phyloP scores from a whole-genome alignment of 2,329 filamentous ascomycete genomes.

The Aspergillus puulaauensis region DNA sequence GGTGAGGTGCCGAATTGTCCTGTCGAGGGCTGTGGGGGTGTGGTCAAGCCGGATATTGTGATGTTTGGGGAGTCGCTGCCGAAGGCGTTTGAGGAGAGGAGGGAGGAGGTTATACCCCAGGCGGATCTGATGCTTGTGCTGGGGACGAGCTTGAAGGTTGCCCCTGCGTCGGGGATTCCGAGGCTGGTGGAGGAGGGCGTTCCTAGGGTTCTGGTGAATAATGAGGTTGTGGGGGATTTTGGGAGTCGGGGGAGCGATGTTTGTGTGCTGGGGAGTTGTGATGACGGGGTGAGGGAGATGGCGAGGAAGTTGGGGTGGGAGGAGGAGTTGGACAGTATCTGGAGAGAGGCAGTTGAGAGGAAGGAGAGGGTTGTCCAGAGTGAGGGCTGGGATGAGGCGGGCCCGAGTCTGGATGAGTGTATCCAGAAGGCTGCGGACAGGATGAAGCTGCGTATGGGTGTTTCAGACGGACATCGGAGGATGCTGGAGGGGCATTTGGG shows the following conservation, averaged over 20 bases:
- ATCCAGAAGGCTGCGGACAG: constrained; percentile 51
- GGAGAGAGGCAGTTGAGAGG: constrained; percentile 60
- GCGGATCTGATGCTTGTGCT: constrained; percentile 9
- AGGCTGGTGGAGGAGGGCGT: constrained; percentile 55
- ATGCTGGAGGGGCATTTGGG: constrained; percentile 30
- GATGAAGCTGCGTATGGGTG: constrained; percentile 44
- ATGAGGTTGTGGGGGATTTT: constrained; percentile 72
- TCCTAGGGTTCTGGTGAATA: constrained; percentile 77
- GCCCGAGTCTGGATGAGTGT: constrained; percentile 52
- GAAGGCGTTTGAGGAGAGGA: constrained; percentile 52
- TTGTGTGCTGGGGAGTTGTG: constrained; percentile 70
- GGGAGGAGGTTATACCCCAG: constrained; percentile 38
- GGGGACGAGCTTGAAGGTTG: constrained; percentile 64
- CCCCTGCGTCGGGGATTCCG: constrained; percentile 76
- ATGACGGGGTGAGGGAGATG: constrained; percentile 69
- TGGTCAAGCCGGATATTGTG: constrained; percentile 83
- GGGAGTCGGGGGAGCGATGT: constrained; percentile 74
- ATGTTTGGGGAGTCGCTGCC: constrained; percentile 76
- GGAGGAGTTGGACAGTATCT: constrained; percentile 71
- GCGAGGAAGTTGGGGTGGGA: constrained; percentile 75
- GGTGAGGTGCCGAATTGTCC: constrained; percentile 68
- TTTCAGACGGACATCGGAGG: constrained; percentile 41
- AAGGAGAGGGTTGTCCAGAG: constrained; percentile 43
- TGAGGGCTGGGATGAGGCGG: constrained; percentile 22
- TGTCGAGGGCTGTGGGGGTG: constrained; percentile 59